Conservation (phyloP, 495 filamentous ascomycete genomes). For the Astrothelium subdiscretum region DNA sequence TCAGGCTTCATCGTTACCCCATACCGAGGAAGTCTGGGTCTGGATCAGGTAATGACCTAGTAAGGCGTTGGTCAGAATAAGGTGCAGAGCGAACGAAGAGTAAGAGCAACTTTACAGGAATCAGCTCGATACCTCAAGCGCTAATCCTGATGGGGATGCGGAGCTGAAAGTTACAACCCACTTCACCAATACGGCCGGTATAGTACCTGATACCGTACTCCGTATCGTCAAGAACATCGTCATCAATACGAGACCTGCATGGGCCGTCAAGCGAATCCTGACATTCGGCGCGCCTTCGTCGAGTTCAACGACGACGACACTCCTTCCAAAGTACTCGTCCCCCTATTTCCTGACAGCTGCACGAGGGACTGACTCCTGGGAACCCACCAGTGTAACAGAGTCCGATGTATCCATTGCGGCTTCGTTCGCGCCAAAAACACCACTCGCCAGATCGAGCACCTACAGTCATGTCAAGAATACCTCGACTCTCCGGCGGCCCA, state of each 20-base stretch:
- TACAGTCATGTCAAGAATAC: constrained; percentile 27
- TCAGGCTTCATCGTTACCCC: no score
- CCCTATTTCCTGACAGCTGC: not conserved
- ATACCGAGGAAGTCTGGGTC: no score
- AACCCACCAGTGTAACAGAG: constrained; percentile 28
- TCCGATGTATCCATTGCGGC: constrained; percentile 32
- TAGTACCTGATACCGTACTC: not conserved
- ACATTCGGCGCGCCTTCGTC: constrained; percentile 23
- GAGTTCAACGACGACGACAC: constrained; percentile 24
- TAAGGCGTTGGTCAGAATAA: no score
- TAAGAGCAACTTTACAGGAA: no score
- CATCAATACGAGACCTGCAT: not conserved
- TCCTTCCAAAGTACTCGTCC: constrained; percentile 20
- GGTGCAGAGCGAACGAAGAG: no score
- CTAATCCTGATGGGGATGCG: not conserved
- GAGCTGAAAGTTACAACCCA: not conserved
- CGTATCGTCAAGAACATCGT: not conserved
- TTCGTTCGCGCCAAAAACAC: constrained; percentile 33
- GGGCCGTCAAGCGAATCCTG: constrained; percentile 20
- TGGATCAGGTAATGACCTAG: no score
- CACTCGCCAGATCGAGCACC: constrained; percentile 32
- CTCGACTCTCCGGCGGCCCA: constrained; percentile 27
- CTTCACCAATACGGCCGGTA: not conserved
- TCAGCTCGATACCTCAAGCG: not conserved
- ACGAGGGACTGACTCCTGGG: not conserved